A percentile compares a stretch with the other conserved stretches of the same genome.
Conservation (phyloP, 2,329 filamentous ascomycete species). For the Pestalotiopsis sp. region DNA sequence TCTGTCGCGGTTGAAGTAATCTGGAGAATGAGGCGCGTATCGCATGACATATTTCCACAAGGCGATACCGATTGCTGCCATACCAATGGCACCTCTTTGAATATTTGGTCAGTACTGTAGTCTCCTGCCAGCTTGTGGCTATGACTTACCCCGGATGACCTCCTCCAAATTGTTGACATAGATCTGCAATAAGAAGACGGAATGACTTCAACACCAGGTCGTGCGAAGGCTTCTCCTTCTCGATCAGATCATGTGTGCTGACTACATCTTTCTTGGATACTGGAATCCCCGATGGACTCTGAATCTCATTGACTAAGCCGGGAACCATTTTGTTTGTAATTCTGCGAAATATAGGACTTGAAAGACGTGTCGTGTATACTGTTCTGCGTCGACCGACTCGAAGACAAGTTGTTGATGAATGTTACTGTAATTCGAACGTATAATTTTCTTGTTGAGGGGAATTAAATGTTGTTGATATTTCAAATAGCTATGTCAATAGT, state of each 20-base stretch:
- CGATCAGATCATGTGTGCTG: conserved; percentile 1
- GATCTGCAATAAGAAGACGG: conserved; percentile 65
- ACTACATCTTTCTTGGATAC: conserved; percentile 2
- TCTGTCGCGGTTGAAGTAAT: conserved; percentile 61
- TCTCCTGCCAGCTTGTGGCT: no score
- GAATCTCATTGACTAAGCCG: not conserved
- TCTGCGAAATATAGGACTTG: not conserved
- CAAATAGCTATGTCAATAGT: not conserved
- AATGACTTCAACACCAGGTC: conserved; percentile 62
- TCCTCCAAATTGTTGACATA: conserved; percentile 71
- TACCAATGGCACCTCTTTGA: conserved; percentile 31
- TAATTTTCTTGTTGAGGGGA: not conserved
- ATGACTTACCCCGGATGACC: conserved; percentile 65
- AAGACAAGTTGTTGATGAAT: not conserved
- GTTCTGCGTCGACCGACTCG: not conserved
- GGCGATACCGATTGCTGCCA: conserved; percentile 39
- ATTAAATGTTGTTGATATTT: not conserved
- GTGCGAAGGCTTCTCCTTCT: conserved; percentile 12
- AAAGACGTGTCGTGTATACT: not conserved
- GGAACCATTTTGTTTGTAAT: conserved; percentile 5
- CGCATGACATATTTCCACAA: conserved; percentile 63
- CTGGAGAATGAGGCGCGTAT: conserved; percentile 53
- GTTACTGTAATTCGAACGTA: not conserved
- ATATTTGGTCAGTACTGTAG: not conserved
- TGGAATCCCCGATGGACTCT: conserved; percentile 9